Base-by-base conservation (phyloP, 1,284 basidiomycete species). In the Inonotus obliquus region DNA sequence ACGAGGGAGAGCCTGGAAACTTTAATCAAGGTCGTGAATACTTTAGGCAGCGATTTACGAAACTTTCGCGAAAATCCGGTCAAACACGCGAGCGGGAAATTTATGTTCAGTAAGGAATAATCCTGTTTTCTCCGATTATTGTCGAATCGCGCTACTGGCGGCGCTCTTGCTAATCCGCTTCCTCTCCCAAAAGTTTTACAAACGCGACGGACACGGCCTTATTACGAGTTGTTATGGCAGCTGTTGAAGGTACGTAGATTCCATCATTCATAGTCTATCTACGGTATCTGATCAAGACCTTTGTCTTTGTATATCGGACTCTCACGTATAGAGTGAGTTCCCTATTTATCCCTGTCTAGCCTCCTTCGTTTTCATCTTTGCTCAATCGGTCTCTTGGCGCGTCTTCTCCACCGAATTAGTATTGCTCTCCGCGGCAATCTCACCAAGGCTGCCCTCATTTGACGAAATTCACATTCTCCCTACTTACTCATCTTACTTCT, bases 181-280 rank as follows among this genome's bases (percentile, higher is more conserved):
- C 6, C 23, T 44, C 48, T 47, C 62, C 45, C 62, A 21, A 41
- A 69, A 95, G 92, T 73, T 87, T 89, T 65, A 97, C 96, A 39
- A 96, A 91, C 41, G 96, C 96, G 19, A 96, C 95, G 49, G 94
- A 98, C 77, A 95, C 93, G 0, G 89, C 83, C n/a, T 82, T 96
- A 78, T 77, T 98, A 63, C 81, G 91, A 69, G 93, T 96, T 32
- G 92, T 97, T 41, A 96, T 98, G 94, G 90, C 89, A 65, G 92
- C 93, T 65, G 92, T 93, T 62, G 90, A 92, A 91, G 90, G 91
- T 89, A 67, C 84, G 51, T 27, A 78, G 35, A 48, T 63, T 57
- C 51, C 45, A 57, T 59, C 39, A 48, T 54, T 25, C 48, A 23
- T 35, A 53, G 7, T 60, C 60, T 52, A 61, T 54, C 60, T 21